Evolutionary conservation across 2,329 filamentous ascomycete species (phyloP), one percentile per base, ranked within the genome.

Genomic region (Simplicillium aogashimaense): DNA sequence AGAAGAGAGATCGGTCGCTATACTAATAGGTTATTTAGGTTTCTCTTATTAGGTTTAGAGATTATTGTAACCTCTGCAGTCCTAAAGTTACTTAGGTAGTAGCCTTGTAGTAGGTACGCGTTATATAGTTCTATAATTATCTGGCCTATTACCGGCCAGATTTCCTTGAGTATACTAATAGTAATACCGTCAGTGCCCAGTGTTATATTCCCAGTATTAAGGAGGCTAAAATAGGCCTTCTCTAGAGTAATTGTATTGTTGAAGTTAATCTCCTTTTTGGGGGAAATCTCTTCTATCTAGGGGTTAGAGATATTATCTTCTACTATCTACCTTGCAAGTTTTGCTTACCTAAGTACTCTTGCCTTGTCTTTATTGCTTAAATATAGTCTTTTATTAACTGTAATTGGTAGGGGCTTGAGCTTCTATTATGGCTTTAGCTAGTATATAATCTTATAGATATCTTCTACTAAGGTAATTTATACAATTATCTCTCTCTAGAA

Each of bases 1-100:
- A 54, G 48, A 12, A 56, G 46, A 35, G 50, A 52, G 32, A 55
- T 55, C 3, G 43, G 49, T 12, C 48, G 41, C 44, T 41, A 56
- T 20, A 46, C 45, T 13, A 42, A 35, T 5, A 45, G 45, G 2
- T 29, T 38, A 8, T 38, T 45, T 9, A 47, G 43, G 40, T 54
- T 41, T 38, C 47, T 42, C 13, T 47, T 47, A 13, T 47, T 42
- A 2, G 43, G 47, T 42, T 55, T 55, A 3, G 42, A 35, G 35
- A 55, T 50, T 16, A 53, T 52, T 10, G 53, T 39, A 3, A 53
- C 45, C 36, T 52, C 47, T 9, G 44, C 47, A n/a, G 48, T 30
- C 32, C 43, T 43, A 29, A 50, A 53, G 11, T 40, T 39, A 31
- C 38, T 44, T 7, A 45, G 50, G 36, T 53, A 39, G 32, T 51